These are phyloP conservation scores for Acanthochlamys bracteata DNA, from an alignment of 106 monocot species.

Conservation along the genomic window DNA sequence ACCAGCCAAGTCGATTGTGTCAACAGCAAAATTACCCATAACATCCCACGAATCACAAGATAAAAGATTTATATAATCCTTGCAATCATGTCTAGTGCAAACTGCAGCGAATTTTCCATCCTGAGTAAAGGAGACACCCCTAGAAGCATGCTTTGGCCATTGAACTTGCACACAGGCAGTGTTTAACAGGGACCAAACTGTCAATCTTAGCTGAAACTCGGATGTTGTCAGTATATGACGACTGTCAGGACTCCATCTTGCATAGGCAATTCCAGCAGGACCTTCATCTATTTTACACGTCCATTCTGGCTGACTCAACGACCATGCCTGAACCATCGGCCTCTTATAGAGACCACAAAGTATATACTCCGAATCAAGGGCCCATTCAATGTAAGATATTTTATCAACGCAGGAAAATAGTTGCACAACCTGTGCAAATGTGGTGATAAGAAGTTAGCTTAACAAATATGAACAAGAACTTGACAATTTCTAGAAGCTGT, in stretches of 20 bases:
- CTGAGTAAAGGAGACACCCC: slow-evolving; percentile 75
- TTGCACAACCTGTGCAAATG: slow-evolving; percentile 55
- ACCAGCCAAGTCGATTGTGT: slow-evolving; percentile 79
- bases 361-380: slow-evolving; percentile 85
- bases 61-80: slow-evolving; percentile 85
- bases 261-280: slow-evolving; percentile 81
- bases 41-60: slow-evolving; percentile 94
- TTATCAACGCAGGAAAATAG: slow-evolving; percentile 91
- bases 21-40: slow-evolving; percentile 83
- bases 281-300: slow-evolving; percentile 96
- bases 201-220: slow-evolving; percentile 93
- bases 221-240: slow-evolving; percentile 93
- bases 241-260: slow-evolving; percentile 98
- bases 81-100: slow-evolving; percentile 82
- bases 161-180: slow-evolving; percentile 94
- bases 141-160: slow-evolving; percentile 84
- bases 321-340: slow-evolving; percentile 97
- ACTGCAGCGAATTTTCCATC: slow-evolving; percentile 98
- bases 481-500: not conserved
- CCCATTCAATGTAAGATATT: slow-evolving; percentile 92
- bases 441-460: not conserved
- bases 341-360: slow-evolving; percentile 87
- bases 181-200: slow-evolving; percentile 91
- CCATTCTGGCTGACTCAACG: slow-evolving; percentile 82
- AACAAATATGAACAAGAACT: not conserved